Evolutionary conservation across 108 stramenopile species (phyloP).

Genomic region (Pelagomonas calceolata): DNA sequence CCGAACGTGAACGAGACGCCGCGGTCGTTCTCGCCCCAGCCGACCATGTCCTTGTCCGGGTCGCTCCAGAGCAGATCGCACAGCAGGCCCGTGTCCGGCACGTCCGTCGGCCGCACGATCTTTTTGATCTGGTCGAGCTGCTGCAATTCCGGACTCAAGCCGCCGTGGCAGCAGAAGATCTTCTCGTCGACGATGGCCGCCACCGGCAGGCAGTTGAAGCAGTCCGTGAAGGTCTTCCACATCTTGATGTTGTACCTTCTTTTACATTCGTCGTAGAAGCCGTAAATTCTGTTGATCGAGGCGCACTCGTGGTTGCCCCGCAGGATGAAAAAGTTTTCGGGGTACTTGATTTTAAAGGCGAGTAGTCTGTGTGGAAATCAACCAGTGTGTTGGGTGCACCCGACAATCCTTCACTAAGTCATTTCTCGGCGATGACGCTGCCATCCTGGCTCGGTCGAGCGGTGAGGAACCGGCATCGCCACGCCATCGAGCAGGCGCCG

Average conservation of each 20-base stretch:
- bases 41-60: conserved; percentile 98
- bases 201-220: conserved; percentile 97
- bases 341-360: conserved; percentile 98
- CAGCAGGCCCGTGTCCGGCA: conserved; percentile 96
- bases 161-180: conserved; percentile 99
- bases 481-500: too few species aligned
- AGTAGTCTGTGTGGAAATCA: too few species aligned
- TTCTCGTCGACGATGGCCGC: conserved; percentile 99
- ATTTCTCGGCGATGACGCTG: too few species aligned
- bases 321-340: conserved; percentile 96
- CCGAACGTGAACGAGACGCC: conserved; percentile 99
- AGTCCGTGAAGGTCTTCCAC: conserved; percentile 99
- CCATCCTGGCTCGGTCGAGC: too few species aligned
- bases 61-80: conserved; percentile 99
- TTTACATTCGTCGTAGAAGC: conserved; percentile 99
- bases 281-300: conserved; percentile 97
- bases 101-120: conserved; percentile 62
- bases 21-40: conserved; percentile 99
- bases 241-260: conserved; percentile 88
- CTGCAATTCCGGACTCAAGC: conserved; percentile 49
- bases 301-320: conserved; percentile 99
- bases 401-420: too few species aligned
- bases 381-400: too few species aligned
- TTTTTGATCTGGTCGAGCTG: conserved; percentile 40
- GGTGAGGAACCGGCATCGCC: too few species aligned